Evolutionary conservation across 129 eudicot species (phyloP), one percentile per base, ranked within the genome.

Genomic region (Helianthus tuberosus): DNA sequence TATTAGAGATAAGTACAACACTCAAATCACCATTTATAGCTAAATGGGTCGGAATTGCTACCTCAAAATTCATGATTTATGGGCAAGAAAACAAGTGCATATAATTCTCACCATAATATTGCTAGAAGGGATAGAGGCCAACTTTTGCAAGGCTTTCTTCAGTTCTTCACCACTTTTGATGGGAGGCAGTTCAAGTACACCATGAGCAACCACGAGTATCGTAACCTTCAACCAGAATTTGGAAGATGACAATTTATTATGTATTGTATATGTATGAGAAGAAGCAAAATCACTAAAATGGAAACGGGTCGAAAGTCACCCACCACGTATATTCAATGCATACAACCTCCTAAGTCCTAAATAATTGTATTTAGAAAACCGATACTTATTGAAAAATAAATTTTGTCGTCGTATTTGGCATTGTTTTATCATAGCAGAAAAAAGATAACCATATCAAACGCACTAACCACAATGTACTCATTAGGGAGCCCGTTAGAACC

Each of bases 171-270:
- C 87, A 32, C 81, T 77, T 60, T 89, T 84, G 36, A 92, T 84
- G 23, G 91, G 50, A 6, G 96, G 98, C 80, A 92, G 68, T 72
- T 87, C 87, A 80, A 81, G 74, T 36, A 81, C 87, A 62, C 91
- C 98, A 69, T 78, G 86, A 29, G 94, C 98, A 79, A 94, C 96
- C 83, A 89, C 98, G 71, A 92, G 75, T 44, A 92, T 78, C 3
- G 98, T 92, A 75, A 92, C 79, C 98, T 92, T 86, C 60, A 85
- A 79, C 59, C 46, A 41, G 46, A 41, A 41, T 41, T 41, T 2
- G 1, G 8, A 41, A 6, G 46, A 41, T 41, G 46, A 41, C 46
- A 41, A 6, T 41, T 41, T 41, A 41, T 41, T 41, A 41, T 41
- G 4, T 8, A 41, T 41, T 41, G 46, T 10, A 41, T 41, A 41